These are phyloP conservation scores for Tricholoma sp. DNA, from an alignment of 768 basidiomycete species.

Conservation along the genomic window DNA sequence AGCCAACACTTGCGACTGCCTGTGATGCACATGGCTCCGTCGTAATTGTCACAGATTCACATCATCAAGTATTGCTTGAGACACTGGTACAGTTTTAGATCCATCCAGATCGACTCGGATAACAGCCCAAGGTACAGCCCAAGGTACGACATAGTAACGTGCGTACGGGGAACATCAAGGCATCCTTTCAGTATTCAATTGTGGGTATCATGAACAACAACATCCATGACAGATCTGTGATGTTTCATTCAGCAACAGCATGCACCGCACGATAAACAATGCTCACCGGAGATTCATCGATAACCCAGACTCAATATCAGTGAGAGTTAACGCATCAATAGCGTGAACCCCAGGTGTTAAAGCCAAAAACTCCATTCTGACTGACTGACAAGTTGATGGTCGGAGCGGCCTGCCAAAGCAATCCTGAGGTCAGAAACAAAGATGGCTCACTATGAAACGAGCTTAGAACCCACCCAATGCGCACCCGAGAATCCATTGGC, in stretches of 20 bases:
- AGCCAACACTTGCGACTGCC: too few species aligned
- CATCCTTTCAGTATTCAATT: not conserved
- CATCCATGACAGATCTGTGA: slow-evolving; percentile 64
- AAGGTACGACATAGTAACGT: too few species aligned
- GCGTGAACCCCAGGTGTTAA: slow-evolving; percentile 75
- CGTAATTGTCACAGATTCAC: too few species aligned
- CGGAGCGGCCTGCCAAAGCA: slow-evolving; percentile 59
- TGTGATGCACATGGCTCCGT: too few species aligned
- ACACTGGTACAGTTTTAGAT: too few species aligned
- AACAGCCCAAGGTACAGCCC: too few species aligned
- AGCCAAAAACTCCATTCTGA: slow-evolving; percentile 81
- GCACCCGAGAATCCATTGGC: slow-evolving; percentile 71
- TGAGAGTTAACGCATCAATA: slow-evolving; percentile 65
- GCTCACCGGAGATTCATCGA: slow-evolving; percentile 69
- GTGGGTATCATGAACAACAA: slow-evolving; percentile 36
- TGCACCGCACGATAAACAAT: not conserved
- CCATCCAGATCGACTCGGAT: too few species aligned
- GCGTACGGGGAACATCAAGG: too few species aligned
- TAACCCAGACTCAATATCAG: slow-evolving; percentile 69
- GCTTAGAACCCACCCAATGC: slow-evolving; percentile 62
- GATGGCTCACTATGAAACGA: not conserved
- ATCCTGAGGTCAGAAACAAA: not conserved
- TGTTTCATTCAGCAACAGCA: slow-evolving; percentile 3
- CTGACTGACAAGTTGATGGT: slow-evolving; percentile 81
- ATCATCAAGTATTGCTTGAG: too few species aligned